Conservation (phyloP, 805 yeast genomes). For the Metschnikowia lunata region DNA sequence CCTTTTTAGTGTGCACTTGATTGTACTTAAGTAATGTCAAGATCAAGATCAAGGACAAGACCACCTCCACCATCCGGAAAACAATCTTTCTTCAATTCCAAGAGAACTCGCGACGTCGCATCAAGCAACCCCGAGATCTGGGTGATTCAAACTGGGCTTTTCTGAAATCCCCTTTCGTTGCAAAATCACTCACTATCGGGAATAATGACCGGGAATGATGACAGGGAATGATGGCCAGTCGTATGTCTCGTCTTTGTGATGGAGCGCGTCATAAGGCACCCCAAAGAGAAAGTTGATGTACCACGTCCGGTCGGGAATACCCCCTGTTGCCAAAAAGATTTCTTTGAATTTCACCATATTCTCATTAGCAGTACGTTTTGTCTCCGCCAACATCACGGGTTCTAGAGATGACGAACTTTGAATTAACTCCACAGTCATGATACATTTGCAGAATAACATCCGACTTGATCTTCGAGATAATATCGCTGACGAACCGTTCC, state of each 20-base stretch:
- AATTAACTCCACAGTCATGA: slow-evolving; percentile 28
- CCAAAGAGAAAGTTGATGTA: slow-evolving; percentile 61
- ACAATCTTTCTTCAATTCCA: not conserved
- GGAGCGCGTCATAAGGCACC: slow-evolving; percentile 56
- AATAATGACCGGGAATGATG: slow-evolving; percentile 74
- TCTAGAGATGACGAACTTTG: slow-evolving; percentile 50
- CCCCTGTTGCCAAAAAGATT: slow-evolving; percentile 43
- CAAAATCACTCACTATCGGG: slow-evolving; percentile 58
- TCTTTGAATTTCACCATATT: slow-evolving; percentile 54
- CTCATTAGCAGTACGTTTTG: slow-evolving; percentile 80
- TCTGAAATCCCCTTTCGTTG: slow-evolving; percentile 45
- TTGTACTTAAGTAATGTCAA: too few species aligned
- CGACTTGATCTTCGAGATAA: not conserved
- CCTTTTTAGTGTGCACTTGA: too few species aligned
- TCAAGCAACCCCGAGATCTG: slow-evolving; percentile 5
- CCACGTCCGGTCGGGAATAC: slow-evolving; percentile 53
- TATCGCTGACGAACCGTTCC: slow-evolving; percentile 29
- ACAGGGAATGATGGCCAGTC: slow-evolving; percentile 72
- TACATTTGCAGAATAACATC: slow-evolving; percentile 19
- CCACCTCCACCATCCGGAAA: too few species aligned
- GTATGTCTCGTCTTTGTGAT: slow-evolving; percentile 24
- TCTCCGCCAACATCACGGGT: slow-evolving; percentile 65
- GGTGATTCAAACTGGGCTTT: slow-evolving; percentile 51
- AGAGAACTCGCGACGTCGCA: not conserved
- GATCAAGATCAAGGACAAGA: too few species aligned